A percentile compares a stretch with the other conserved stretches of the same genome.
Evolutionary conservation across 768 basidiomycete species (phyloP).

Genomic region (Leccinum truebloodii): DNA sequence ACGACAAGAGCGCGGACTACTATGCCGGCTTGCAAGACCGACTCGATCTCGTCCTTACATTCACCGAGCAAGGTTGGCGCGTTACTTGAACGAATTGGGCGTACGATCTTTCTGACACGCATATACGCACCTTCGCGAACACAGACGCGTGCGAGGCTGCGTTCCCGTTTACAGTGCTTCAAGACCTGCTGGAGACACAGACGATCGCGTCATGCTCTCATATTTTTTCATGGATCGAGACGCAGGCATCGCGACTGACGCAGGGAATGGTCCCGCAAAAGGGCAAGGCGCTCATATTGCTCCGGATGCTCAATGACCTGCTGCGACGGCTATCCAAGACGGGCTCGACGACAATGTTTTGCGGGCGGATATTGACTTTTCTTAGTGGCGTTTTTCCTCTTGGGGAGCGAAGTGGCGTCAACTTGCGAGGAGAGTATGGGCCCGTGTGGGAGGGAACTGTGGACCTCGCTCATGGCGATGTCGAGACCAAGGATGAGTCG

Average conservation of each 20-base stretch:
- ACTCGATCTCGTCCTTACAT: slow-evolving; percentile 73
- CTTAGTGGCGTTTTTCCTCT: slow-evolving; percentile 84
- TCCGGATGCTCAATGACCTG: slow-evolving; percentile 86
- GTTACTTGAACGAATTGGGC: neutral
- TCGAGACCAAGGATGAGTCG: slow-evolving; percentile 33
- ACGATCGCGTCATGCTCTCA: slow-evolving; percentile 84
- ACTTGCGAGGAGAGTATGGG: slow-evolving; percentile 85
- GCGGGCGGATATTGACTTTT: slow-evolving; percentile 87
- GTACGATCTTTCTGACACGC: slow-evolving; percentile 3
- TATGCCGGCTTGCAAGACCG: slow-evolving; percentile 59
- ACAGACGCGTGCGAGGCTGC: slow-evolving; percentile 76
- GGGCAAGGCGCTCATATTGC: slow-evolving; percentile 82
- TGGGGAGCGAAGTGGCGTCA: slow-evolving; percentile 89
- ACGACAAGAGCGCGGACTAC: slow-evolving; percentile 52
- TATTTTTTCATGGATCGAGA: slow-evolving; percentile 87
- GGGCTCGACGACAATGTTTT: slow-evolving; percentile 82
- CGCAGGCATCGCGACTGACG: slow-evolving; percentile 66
- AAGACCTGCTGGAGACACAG: slow-evolving; percentile 83
- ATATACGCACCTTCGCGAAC: neutral
- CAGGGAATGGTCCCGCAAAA: slow-evolving; percentile 81
- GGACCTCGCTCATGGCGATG: slow-evolving; percentile 37
- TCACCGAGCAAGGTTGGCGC: slow-evolving; percentile 72
- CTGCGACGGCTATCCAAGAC: slow-evolving; percentile 85
- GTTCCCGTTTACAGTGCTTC: slow-evolving; percentile 72
- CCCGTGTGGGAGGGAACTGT: slow-evolving; percentile 73